Evolutionary conservation across 176 grass and related monocot species (phyloP).

Genomic region (Puya raimondii): DNA sequence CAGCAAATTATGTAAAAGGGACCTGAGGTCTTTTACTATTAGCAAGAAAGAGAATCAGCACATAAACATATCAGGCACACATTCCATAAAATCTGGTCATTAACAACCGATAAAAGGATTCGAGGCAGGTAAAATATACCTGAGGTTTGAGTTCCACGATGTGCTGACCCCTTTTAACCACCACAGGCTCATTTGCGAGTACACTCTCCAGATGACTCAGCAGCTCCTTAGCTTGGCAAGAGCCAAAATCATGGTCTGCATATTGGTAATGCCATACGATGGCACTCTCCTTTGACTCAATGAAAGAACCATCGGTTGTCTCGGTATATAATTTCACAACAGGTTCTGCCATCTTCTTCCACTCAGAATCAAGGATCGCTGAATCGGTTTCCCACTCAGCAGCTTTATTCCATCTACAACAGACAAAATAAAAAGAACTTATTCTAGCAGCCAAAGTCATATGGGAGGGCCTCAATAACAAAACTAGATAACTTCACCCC

Average conservation of each 20-base stretch:
- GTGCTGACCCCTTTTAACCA: slow-evolving; percentile 44
- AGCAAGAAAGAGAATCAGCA: background rate
- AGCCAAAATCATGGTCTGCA: slow-evolving; percentile 54
- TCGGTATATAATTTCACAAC: slow-evolving; percentile 39
- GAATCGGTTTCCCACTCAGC: slow-evolving; percentile 35
- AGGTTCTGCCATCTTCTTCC: slow-evolving; percentile 37
- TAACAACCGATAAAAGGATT: slow-evolving; percentile 13
- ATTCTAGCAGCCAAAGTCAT: slow-evolving; percentile 13
- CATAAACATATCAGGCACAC: slow-evolving; percentile 11
- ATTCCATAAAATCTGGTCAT: slow-evolving; percentile 6
- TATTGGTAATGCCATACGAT: slow-evolving; percentile 60
- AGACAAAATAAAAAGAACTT: slow-evolving; percentile 10
- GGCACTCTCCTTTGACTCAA: slow-evolving; percentile 48
- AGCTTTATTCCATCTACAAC: slow-evolving; percentile 37
- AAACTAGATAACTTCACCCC: background rate
- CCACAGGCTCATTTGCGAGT: slow-evolving; percentile 46
- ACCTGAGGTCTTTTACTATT: background rate
- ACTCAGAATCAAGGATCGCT: slow-evolving; percentile 23
- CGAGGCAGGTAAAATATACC: slow-evolving; percentile 19
- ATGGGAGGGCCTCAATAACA: slow-evolving; percentile 7
- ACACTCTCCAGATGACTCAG: slow-evolving; percentile 40
- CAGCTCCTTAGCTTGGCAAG: slow-evolving; percentile 56
- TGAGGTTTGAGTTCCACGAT: slow-evolving; percentile 57
- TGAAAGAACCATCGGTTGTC: slow-evolving; percentile 40
- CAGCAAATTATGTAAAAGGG: too few species aligned